A percentile compares a stretch with the other conserved stretches of the same genome.
Evolutionary conservation across 176 grass and related monocot genomes (phyloP).

Genomic region (Zea luxurians): DNA sequence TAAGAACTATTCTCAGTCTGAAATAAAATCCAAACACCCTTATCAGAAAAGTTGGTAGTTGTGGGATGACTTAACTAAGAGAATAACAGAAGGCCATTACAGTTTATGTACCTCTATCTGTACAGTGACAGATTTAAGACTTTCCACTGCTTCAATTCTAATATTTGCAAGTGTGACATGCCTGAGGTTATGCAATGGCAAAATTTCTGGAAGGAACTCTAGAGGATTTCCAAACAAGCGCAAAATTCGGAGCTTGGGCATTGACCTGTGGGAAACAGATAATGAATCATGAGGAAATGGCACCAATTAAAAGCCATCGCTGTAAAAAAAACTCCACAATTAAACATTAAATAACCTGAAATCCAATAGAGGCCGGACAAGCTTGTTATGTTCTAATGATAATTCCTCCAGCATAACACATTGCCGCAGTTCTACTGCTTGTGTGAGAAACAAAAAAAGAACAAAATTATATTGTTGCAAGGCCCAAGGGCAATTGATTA

Average conservation of each 20-base stretch:
- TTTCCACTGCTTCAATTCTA: conserved; percentile 94
- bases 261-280: conserved; percentile 72
- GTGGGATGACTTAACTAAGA: conserved; percentile 21
- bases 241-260: conserved; percentile 84
- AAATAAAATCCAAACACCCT: conserved; percentile 30
- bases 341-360: conserved; percentile 63
- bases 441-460: conserved; percentile 8
- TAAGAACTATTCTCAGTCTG: conserved; percentile 93
- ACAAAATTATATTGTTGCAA: conserved; percentile 10
- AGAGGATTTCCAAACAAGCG: conserved; percentile 95
- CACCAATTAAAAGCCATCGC: conserved; percentile 20
- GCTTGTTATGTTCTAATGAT: conserved; percentile 92
- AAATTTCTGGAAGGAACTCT: conserved; percentile 98
- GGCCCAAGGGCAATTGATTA: conserved; percentile 14
- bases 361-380: conserved; percentile 93
- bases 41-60: conserved; percentile 23
- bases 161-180: conserved; percentile 98
- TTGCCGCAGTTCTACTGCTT: conserved; percentile 82
- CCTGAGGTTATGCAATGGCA: conserved; percentile 84
- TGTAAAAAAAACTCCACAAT: conserved; percentile 23
- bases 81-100: conserved; percentile 27
- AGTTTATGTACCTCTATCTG: conserved; percentile 80
- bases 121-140: conserved; percentile 80
- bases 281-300: conserved; percentile 52
- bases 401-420: conserved; percentile 91